Conservation (phyloP, 1,284 basidiomycete genomes). For the Ganoderma sp. region DNA sequence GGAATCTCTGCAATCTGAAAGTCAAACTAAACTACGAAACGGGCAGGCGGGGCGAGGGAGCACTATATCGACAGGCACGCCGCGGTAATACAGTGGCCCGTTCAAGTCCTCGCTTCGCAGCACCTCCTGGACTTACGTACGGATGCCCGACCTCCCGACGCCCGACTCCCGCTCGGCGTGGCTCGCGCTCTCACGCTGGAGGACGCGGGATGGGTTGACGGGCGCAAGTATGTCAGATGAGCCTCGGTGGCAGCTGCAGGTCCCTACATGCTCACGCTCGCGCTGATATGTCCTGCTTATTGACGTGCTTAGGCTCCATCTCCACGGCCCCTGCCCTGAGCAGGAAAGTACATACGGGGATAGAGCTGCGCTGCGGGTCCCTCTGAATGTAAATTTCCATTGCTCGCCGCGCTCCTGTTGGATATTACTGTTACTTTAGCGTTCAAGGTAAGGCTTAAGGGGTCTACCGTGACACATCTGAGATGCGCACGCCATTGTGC, state of each 20-base stretch:
- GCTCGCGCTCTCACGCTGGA: not conserved
- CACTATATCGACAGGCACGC: constrained; percentile 6
- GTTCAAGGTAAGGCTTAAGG: no score
- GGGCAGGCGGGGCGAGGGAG: not conserved
- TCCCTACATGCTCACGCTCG: not conserved
- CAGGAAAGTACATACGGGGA: not conserved
- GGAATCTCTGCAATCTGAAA: constrained; percentile 1
- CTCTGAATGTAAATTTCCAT: not conserved
- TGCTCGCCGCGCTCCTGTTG: not conserved
- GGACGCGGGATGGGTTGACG: not conserved
- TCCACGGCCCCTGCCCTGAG: not conserved
- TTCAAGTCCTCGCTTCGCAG: not conserved
- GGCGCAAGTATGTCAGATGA: not conserved
- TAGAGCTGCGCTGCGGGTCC: not conserved
- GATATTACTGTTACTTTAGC: no score
- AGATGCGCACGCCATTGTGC: no score
- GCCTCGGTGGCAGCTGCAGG: not conserved
- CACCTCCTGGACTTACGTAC: not conserved
- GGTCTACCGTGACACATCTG: no score
- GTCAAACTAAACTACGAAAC: not conserved
- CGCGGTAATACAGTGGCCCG: no score
- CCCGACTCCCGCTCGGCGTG: not conserved
- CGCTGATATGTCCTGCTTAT: not conserved
- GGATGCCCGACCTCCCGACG: no score
- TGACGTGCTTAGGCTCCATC: not conserved